Evolutionary conservation across 2,329 filamentous ascomycete species (phyloP), one percentile per base, ranked within the genome.

Genomic region (Botrytis elliptica): DNA sequence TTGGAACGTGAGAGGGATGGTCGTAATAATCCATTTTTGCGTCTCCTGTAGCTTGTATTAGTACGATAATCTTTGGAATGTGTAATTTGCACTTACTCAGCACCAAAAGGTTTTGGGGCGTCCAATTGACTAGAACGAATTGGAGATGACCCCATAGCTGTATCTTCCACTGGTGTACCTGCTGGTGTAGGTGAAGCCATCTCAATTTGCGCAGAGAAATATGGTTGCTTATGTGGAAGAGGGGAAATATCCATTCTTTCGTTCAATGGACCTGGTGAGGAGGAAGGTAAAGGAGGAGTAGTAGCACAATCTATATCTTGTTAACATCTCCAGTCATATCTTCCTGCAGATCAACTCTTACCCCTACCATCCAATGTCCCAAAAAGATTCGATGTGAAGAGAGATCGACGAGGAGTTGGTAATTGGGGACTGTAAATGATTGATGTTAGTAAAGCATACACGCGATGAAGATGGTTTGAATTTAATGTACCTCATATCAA

Each of bases 191-290:
- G 93, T 44, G 93, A 95, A 44, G 89, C 88, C 71, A 93, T 83
- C 77, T 92, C 90, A 76, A 93, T 85, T 77, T 92, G 87, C 44
- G 86, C 82, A 72, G 60, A 72, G 83, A 86, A 83, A 80, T 90
- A 94, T 20, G 92, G 88, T 44, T 88, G 85, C 85, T 97, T 98
- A 85, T 97, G 94, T 75, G 94, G 95, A 59, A 98, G 84, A 57
- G 96, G 95, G 63, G 95, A 98, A 82, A 98, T 91, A 80, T 98
- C 95, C 94, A 98, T 97, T 73, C 90, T 86, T 82, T 97, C 94
- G 75, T 89, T 88, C 72, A 86, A 83, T 52, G 88, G 88, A 72
- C 89, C 89, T 10, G 95, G 94, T 63, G 95, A 97, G 10, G 95
- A 98, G 2, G 93, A 92, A 36, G 90, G 91, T 70, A 97, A 86